Percentiles rank a stretch among this genome's conserved stretches.
Evolutionary conservation across 2,329 filamentous ascomycete genomes (phyloP).

Genomic region (Paracoccidioides lutzii): DNA sequence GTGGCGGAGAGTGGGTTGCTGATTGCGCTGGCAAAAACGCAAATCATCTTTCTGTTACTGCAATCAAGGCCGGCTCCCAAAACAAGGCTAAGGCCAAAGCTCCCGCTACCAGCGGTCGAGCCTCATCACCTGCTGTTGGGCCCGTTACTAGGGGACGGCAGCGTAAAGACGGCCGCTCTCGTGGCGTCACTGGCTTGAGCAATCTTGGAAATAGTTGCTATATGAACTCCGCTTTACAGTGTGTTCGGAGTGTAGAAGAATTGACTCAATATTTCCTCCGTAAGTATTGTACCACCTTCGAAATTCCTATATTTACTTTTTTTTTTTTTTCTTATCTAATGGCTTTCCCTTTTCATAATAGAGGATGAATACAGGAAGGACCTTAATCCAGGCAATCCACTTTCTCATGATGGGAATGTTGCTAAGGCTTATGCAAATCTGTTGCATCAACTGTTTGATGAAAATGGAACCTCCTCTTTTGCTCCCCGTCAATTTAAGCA

Average conservation of each 20-base stretch:
- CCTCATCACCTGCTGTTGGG: conserved; percentile 45
- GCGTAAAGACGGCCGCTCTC: conserved; percentile 54
- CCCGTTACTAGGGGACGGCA: conserved; percentile 57
- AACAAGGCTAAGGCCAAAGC: conserved; percentile 30
- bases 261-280: conserved; percentile 79
- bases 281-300: conserved; percentile 20
- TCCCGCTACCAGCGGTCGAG: conserved; percentile 45
- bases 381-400: conserved; percentile 70
- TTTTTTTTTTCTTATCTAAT: background rate
- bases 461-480: conserved; percentile 53
- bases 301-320: background rate
- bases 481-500: conserved; percentile 71
- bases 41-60: conserved; percentile 39
- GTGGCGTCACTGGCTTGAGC: conserved; percentile 68
- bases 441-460: conserved; percentile 64
- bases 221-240: conserved; percentile 96
- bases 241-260: conserved; percentile 84
- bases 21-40: conserved; percentile 31
- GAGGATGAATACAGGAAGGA: conserved; percentile 60
- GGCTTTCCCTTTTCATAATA: conserved; percentile 11
- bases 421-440: conserved; percentile 72
- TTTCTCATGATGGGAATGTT: conserved; percentile 74
- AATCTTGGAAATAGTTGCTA: conserved; percentile 98
- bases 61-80: conserved; percentile 23
- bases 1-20: conserved; percentile 44